Conservation (phyloP, 1,284 basidiomycete species). For the Butyriboletus appendiculatus region DNA sequence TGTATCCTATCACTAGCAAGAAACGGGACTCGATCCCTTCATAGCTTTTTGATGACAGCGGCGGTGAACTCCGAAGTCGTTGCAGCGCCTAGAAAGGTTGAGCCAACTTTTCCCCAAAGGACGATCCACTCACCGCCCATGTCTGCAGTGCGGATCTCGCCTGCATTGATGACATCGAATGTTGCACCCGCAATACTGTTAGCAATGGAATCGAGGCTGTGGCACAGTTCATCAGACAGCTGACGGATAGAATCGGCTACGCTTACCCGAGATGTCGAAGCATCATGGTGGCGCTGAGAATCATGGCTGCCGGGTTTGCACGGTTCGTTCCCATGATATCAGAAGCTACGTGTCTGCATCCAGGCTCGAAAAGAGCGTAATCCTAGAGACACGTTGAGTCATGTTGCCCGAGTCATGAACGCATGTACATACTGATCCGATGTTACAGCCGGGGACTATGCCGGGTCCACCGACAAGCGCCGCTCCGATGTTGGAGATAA, state of each 20-base stretch:
- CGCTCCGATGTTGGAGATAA: slow-evolving; percentile 98
- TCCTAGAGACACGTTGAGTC: slow-evolving; percentile 52
- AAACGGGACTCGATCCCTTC: slow-evolving; percentile 5
- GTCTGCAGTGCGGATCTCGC: slow-evolving; percentile 92
- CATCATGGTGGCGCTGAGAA: slow-evolving; percentile 98
- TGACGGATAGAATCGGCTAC: neutral
- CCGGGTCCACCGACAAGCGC: slow-evolving; percentile 98
- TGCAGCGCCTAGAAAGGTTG: slow-evolving; percentile 59
- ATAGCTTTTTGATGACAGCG: slow-evolving; percentile 80
- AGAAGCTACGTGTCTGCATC: slow-evolving; percentile 97
- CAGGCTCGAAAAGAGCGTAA: slow-evolving; percentile 98
- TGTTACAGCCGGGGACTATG: slow-evolving; percentile 97
- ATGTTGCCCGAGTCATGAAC: slow-evolving; percentile 3
- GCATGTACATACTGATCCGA: slow-evolving; percentile 73
- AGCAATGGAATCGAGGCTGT: slow-evolving; percentile 88
- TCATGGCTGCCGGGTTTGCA: slow-evolving; percentile 98
- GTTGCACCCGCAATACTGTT: slow-evolving; percentile 94
- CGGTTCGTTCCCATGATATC: slow-evolving; percentile 98
- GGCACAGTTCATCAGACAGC: slow-evolving; percentile 8
- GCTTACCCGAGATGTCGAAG: slow-evolving; percentile 90
- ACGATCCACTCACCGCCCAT: slow-evolving; percentile 80
- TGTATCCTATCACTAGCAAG: neutral
- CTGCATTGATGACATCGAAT: slow-evolving; percentile 90
- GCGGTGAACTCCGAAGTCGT: slow-evolving; percentile 93
- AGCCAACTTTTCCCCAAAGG: slow-evolving; percentile 1